These are phyloP conservation scores for Cercospora nicotianae DNA, from an alignment of 2,329 filamentous ascomycete genomes.

Conservation along the genomic window DNA sequence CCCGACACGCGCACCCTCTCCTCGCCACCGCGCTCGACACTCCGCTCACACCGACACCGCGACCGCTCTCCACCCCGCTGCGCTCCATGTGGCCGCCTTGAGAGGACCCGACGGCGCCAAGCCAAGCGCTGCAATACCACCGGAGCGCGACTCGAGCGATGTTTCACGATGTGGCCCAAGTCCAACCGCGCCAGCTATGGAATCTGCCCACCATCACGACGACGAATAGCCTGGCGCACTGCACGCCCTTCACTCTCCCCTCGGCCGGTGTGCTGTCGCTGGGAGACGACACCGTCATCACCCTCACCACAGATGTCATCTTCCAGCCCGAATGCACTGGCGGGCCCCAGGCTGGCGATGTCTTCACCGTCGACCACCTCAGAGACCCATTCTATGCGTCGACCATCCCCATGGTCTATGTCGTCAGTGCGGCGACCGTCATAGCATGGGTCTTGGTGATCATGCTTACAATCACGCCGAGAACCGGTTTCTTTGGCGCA, in stretches of 20 bases:
- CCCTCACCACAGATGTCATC: slow-evolving; percentile 59
- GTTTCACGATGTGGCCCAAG: slow-evolving; percentile 22
- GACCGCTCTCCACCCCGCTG: background rate
- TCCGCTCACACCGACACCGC: background rate
- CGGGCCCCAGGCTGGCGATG: slow-evolving; percentile 43
- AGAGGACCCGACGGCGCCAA: slow-evolving; percentile 24
- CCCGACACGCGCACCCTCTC: background rate
- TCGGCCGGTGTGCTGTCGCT: slow-evolving; percentile 59
- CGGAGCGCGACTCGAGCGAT: slow-evolving; percentile 22
- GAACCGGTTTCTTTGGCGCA: slow-evolving; percentile 85
- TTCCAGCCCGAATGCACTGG: slow-evolving; percentile 60
- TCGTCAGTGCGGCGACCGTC: slow-evolving; percentile 85
- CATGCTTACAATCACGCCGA: slow-evolving; percentile 91
- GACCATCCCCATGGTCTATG: slow-evolving; percentile 88
- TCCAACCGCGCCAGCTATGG: slow-evolving; percentile 38
- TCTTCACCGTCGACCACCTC: slow-evolving; percentile 62
- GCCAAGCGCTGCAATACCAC: slow-evolving; percentile 14
- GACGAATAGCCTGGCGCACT: slow-evolving; percentile 43
- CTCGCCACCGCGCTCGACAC: background rate
- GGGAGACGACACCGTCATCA: slow-evolving; percentile 55
- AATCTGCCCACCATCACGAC: slow-evolving; percentile 31
- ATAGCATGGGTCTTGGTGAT: slow-evolving; percentile 90
- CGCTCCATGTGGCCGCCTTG: slow-evolving; percentile 25
- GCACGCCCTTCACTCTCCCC: slow-evolving; percentile 63
- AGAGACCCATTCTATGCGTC: slow-evolving; percentile 91